phyloP scores from a whole-genome alignment of 2,329 filamentous ascomycete genomes.

The Periconia digitata region DNA sequence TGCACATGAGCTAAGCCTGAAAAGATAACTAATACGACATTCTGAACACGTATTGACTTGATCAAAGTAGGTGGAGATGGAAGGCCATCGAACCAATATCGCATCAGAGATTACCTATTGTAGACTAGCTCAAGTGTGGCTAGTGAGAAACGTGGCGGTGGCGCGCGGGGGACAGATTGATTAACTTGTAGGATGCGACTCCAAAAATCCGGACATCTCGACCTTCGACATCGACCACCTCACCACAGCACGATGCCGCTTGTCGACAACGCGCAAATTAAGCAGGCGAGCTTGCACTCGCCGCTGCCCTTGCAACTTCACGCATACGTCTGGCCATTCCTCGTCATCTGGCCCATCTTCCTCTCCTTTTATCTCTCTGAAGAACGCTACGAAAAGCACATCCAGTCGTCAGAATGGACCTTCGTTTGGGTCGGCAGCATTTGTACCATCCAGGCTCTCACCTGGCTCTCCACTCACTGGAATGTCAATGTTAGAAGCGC shows the following conservation, averaged over 20 bases:
- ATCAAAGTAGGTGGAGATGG: background rate
- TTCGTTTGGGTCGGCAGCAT: slow-evolving; percentile 92
- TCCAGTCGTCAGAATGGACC: slow-evolving; percentile 95
- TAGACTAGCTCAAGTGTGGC: background rate
- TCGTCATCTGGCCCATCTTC: slow-evolving; percentile 89
- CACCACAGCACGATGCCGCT: slow-evolving; percentile 61
- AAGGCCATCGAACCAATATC: background rate
- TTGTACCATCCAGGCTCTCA: slow-evolving; percentile 80
- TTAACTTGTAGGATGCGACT: background rate
- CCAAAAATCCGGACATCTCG: background rate
- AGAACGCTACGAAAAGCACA: slow-evolving; percentile 86
- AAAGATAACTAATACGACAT: background rate
- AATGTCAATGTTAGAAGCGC: slow-evolving; percentile 81
- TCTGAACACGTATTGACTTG: background rate
- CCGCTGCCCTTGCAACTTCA: slow-evolving; percentile 80
- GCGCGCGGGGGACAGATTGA: background rate
- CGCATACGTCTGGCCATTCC: slow-evolving; percentile 90
- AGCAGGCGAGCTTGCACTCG: slow-evolving; percentile 82
- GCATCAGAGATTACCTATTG: background rate
- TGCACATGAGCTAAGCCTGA: background rate
- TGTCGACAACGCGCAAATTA: slow-evolving; percentile 89
- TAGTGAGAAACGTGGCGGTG: background rate
- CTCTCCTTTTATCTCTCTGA: slow-evolving; percentile 81
- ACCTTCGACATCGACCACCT: slow-evolving; percentile 18
- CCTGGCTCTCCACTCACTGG: slow-evolving; percentile 98